Evolutionary conservation across 1,139 yeast genomes (phyloP).

Genomic region (Lodderomyces parapsilosis): DNA sequence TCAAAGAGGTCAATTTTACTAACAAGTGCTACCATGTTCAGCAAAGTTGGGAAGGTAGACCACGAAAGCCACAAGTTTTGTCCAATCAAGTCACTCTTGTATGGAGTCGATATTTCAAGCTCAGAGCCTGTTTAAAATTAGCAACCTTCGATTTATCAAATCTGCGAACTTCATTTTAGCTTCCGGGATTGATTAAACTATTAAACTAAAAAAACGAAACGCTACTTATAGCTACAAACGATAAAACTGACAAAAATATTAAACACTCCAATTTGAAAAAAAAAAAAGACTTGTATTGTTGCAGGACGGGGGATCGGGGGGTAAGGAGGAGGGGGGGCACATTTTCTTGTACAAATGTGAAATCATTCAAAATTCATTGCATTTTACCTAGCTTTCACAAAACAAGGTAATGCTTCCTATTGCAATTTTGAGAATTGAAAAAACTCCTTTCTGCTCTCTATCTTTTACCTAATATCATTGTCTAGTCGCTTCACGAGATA

Average conservation of each 20-base stretch:
- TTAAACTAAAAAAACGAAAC: background rate
- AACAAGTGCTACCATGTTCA: too few relatives aligned
- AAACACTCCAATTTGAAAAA: background rate
- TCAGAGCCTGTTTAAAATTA: too few relatives aligned
- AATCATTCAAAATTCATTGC: background rate
- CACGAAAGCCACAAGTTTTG: too few relatives aligned
- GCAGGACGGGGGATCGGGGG: constrained; percentile 10
- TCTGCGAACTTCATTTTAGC: background rate
- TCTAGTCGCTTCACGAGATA: constrained; percentile 3
- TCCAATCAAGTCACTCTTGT: too few relatives aligned
- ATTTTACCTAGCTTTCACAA: background rate
- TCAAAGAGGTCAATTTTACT: too few relatives aligned
- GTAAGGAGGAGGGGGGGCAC: background rate
- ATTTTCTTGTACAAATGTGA: background rate
- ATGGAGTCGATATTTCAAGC: too few relatives aligned
- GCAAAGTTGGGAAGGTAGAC: too few relatives aligned
- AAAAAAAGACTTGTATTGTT: constrained; percentile 1
- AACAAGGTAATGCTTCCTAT: background rate
- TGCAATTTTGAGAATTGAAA: too few relatives aligned
- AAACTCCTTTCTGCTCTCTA: background rate
- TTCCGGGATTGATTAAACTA: constrained; percentile 7
- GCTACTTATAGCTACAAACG: background rate
- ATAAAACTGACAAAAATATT: constrained; percentile 1
- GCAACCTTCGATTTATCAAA: background rate
- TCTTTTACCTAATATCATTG: background rate